Percentiles rank a stretch among this genome's conserved stretches.
Conservation (phyloP, 2,329 filamentous ascomycete species). For the Fusarium sarcochroum region DNA sequence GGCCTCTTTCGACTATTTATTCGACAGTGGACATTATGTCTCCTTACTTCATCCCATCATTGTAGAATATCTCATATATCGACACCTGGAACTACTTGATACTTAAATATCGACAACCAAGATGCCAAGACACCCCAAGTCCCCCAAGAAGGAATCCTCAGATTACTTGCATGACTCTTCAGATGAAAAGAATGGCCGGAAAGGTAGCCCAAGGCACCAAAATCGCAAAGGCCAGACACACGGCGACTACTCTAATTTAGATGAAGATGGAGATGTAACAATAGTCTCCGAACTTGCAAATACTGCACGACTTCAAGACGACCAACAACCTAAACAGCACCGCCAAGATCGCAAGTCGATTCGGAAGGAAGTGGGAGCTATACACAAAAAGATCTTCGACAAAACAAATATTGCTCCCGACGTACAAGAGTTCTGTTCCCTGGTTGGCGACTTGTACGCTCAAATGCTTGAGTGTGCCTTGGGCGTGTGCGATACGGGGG, state of each 20-base stretch:
- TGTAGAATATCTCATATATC: neutral
- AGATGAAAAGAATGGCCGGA: too few relatives aligned
- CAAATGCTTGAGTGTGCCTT: constrained; percentile 15
- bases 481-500: neutral
- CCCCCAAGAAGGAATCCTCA: neutral
- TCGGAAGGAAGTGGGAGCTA: neutral
- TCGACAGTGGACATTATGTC: neutral
- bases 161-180: too few relatives aligned
- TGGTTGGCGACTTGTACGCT: constrained; percentile 11
- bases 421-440: constrained; percentile 11
- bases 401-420: neutral
- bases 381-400: neutral
- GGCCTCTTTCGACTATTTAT: neutral
- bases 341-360: neutral
- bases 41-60: neutral
- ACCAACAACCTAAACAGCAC: neutral
- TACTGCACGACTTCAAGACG: neutral
- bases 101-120: neutral
- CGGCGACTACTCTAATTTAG: neutral
- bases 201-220: neutral
- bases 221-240: neutral
- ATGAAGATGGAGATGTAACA: constrained; percentile 11
- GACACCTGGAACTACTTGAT: neutral
- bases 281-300: neutral
- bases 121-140: constrained; percentile 1